phyloP scores from a whole-genome alignment of 495 filamentous ascomycete genomes.

The Schizothecium vesticola region DNA sequence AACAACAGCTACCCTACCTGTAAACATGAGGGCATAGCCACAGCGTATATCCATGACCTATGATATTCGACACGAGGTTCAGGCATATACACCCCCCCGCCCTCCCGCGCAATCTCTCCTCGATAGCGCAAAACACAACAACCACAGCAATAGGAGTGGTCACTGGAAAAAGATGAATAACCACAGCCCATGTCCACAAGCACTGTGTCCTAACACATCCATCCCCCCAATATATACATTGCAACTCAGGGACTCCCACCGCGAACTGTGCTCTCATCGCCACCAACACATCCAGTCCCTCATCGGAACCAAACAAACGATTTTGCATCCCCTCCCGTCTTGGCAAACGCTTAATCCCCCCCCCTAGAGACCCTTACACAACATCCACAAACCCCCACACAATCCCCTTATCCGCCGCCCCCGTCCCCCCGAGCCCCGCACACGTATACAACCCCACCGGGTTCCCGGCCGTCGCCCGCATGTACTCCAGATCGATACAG shows the following conservation, averaged over 20 bases:
- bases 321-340: background rate
- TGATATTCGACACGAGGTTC: no score
- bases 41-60: no score
- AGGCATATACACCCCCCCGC: no score
- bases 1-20: no score
- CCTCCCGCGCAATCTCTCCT: no score
- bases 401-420: constrained; percentile 49
- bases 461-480: constrained; percentile 47
- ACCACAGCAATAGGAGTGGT: no score
- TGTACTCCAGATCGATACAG: constrained; percentile 50
- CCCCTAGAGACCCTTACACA: no score
- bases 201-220: no score
- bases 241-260: background rate
- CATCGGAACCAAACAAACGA: background rate
- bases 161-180: no score
- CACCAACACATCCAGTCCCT: background rate
- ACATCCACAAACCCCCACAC: constrained; percentile 48
- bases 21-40: no score
- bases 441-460: constrained; percentile 48
- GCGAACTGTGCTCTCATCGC: background rate
- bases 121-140: no score
- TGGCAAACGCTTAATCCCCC: background rate
- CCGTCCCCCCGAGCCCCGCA: constrained; percentile 43
- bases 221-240: background rate
- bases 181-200: no score